Evolutionary conservation across 129 eudicot species (phyloP).

Genomic region (Artemisia tridentata): DNA sequence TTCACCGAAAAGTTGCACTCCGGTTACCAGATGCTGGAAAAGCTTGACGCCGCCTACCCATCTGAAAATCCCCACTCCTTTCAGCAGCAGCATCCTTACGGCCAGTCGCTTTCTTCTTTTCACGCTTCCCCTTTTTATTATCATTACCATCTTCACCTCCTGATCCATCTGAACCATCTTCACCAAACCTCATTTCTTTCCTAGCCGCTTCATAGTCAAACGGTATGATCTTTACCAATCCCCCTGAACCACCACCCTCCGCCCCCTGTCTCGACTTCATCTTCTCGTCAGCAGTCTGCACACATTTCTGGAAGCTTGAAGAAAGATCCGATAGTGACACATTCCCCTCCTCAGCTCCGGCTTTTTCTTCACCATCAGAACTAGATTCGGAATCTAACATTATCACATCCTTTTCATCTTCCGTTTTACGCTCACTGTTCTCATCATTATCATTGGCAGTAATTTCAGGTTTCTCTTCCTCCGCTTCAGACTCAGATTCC

Average conservation of each 20-base stretch:
- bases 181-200: constrained; percentile 58
- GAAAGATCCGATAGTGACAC: constrained; percentile 78
- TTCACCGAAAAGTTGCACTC: constrained; percentile 75
- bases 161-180: constrained; percentile 24
- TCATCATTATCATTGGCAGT: constrained; percentile 33
- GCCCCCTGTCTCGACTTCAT: constrained; percentile 20
- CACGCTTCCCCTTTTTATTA: constrained; percentile 22
- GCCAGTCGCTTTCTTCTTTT: constrained; percentile 30
- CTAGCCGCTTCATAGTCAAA: constrained; percentile 86
- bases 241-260: constrained; percentile 31
- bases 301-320: constrained; percentile 74
- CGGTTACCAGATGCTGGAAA: constrained; percentile 95
- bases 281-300: constrained; percentile 38
- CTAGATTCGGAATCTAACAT: constrained; percentile 38
- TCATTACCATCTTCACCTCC: constrained; percentile 25
- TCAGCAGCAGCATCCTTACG: constrained; percentile 37
- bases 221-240: constrained; percentile 48
- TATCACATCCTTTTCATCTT: constrained; percentile 37
- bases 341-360: constrained; percentile 46
- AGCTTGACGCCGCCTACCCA: constrained; percentile 85
- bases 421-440: constrained; percentile 19
- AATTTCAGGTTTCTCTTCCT: constrained; percentile 26
- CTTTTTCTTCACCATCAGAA: constrained; percentile 32
- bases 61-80: constrained; percentile 47
- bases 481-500: constrained; percentile 37